Evolutionary conservation across 1,284 basidiomycete species (phyloP).

Genomic region (Pseudozyma hubeiensis): DNA sequence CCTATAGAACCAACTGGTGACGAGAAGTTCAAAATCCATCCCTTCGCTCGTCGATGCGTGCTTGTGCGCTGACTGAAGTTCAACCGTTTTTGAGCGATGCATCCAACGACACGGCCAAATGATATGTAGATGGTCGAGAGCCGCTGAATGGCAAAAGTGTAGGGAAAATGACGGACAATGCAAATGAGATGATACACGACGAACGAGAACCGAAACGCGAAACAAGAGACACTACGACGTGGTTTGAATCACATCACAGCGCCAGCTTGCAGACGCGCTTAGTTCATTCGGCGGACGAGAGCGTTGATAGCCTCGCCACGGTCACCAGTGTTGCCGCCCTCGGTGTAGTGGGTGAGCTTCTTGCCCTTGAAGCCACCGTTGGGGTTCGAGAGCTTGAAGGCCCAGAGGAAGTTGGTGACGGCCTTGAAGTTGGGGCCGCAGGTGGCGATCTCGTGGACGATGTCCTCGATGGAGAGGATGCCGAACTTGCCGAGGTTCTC

Average conservation of each 20-base stretch:
- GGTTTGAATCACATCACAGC: neutral
- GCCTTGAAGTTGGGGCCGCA: slow-evolving; percentile 99
- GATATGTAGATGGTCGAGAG: neutral
- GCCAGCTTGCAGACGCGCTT: slow-evolving; percentile 14
- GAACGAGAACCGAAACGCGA: slow-evolving; percentile 17
- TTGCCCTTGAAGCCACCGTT: slow-evolving; percentile 96
- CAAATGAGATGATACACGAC: slow-evolving; percentile 29
- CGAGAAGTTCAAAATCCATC: neutral
- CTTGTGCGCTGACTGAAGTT: slow-evolving; percentile 13
- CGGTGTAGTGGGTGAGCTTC: slow-evolving; percentile 82
- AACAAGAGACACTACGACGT: slow-evolving; percentile 3
- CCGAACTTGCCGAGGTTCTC: slow-evolving; percentile 90
- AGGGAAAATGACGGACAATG: slow-evolving; percentile 18
- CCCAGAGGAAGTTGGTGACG: slow-evolving; percentile 88
- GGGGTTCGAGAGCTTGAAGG: slow-evolving; percentile 99
- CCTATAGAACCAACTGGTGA: slow-evolving; percentile 21
- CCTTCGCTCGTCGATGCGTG: neutral
- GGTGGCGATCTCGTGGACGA: slow-evolving; percentile 96
- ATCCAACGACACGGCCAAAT: neutral
- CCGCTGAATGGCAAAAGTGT: slow-evolving; percentile 28
- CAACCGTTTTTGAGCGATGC: slow-evolving; percentile 22
- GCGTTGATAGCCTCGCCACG: slow-evolving; percentile 96
- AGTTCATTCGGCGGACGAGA: slow-evolving; percentile 90
- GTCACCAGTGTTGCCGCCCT: slow-evolving; percentile 85
- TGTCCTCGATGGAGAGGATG: slow-evolving; percentile 97